Percentiles rank a stretch among this genome's conserved stretches.
These are phyloP conservation scores for Erysimum cheiranthoides DNA, from an alignment of 345 rosid genomes.

Conservation along the genomic window DNA sequence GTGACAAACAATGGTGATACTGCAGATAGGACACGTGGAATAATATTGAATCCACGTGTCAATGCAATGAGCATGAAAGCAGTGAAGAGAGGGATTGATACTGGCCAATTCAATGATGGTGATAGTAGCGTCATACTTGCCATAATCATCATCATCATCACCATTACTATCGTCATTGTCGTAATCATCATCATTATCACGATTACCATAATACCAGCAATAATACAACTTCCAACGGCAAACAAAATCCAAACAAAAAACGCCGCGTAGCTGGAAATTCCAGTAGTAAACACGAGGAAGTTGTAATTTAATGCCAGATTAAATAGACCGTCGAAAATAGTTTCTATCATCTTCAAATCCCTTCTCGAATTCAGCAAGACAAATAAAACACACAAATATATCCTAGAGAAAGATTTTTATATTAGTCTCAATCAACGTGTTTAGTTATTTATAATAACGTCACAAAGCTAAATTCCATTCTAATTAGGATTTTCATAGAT, in stretches of 20 bases:
- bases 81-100: constrained; percentile 59
- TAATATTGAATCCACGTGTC: constrained; percentile 84
- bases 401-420: too few relatives aligned
- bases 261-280: not conserved
- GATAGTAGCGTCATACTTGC: not conserved
- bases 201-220: not conserved
- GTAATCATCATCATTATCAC: not conserved
- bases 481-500: not conserved
- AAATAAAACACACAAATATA: too few relatives aligned
- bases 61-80: constrained; percentile 79
- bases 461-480: not conserved
- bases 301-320: not conserved
- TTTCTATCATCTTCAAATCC: not conserved
- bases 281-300: not conserved
- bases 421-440: too few relatives aligned
- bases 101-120: constrained; percentile 40
- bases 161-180: not conserved
- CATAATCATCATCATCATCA: not conserved
- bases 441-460: not conserved
- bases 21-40: constrained; percentile 76
- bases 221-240: not conserved
- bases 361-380: too few relatives aligned
- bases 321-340: not conserved
- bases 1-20: too few relatives aligned
- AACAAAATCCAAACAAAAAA: not conserved